Base-by-base conservation (phyloP, 2,329 filamentous ascomycete species). In the Neocucurbitaria cava region DNA sequence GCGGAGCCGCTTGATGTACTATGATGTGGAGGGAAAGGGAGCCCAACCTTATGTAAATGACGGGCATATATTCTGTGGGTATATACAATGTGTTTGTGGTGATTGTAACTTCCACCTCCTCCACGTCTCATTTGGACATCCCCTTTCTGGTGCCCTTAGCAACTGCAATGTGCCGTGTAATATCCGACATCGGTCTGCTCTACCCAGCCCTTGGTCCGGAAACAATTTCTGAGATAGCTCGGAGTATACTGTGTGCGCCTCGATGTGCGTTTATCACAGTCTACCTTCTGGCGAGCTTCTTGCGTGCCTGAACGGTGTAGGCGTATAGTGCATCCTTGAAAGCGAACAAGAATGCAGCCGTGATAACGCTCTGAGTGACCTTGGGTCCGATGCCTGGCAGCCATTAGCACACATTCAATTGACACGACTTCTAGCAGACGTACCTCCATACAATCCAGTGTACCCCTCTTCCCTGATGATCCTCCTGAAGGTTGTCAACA, bases 301-400 rank as follows among this genome's bases (percentile, higher is more conserved):
- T 75, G 53, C 91, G 83, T 28, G 92, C 84, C 67, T 82, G 85
- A 46, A 94, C 79, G 0, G 88, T 93, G 77, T 89, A 87, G 69
- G 92, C 90, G 74, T 98, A 99, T 5, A 99, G 84, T 6, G 92
- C 91, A 74, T 99, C 95, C 83, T 99, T 99, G 82, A 99, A 97
- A 1, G 93, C 95, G 74, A 99, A 99, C 54, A 99, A 81, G 78
- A 98, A 92, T 2, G 95, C 95, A 5, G 95, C 95, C 4, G 95
- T 99, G 58, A 99, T 85, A 41, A 98, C 95, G 73, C 93, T 97
- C 80, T 99, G 95, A 18, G 92, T 93, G 64, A 99, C 89, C 84
- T 99, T 99, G 65, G 95, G 92, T 20, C 89, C 92, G 71, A 99
- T 96, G 49, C 94, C 93, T 96, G 62, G 7, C 5, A 31, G 17